These are phyloP conservation scores for Hawksworthiomyces lignivorus DNA, from an alignment of 2,329 filamentous ascomycete genomes.

Conservation along the genomic window DNA sequence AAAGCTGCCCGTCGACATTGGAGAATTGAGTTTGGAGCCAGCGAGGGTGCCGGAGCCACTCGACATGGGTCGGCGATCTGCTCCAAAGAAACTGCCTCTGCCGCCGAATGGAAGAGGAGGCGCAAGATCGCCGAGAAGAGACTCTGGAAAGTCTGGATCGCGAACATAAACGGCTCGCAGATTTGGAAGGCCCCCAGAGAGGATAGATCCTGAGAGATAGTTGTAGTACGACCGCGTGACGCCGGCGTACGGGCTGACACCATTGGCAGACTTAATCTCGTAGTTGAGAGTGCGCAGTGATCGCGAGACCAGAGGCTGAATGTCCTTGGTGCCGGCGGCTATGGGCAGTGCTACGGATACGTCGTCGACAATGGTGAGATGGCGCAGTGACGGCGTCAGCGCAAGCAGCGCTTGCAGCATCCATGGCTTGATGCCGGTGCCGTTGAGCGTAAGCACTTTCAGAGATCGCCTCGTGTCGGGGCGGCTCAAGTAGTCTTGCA, in stretches of 20 bases:
- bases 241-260: conserved; percentile 46
- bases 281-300: conserved; percentile 69
- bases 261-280: conserved; percentile 62
- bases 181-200: conserved; percentile 65
- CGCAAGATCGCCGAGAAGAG: conserved; percentile 52
- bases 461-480: conserved; percentile 54
- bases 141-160: conserved; percentile 74
- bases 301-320: conserved; percentile 59
- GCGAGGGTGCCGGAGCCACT: conserved; percentile 23
- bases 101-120: conserved; percentile 50
- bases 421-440: conserved; percentile 61
- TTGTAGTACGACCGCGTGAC: conserved; percentile 64
- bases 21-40: conserved; percentile 17
- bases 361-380: conserved; percentile 46
- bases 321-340: conserved; percentile 30
- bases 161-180: conserved; percentile 77
- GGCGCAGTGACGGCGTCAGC: conserved; percentile 48
- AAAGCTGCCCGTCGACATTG: conserved; percentile 10
- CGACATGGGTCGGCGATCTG: conserved; percentile 27
- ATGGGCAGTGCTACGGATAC: conserved; percentile 43
- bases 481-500: conserved; percentile 59
- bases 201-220: conserved; percentile 77
- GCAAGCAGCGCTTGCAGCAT: conserved; percentile 54
- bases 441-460: conserved; percentile 59
- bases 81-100: conserved; percentile 17